Percentiles rank a stretch among this genome's conserved stretches.
Conservation (phyloP, 148 eudicot species). For the Vaccinium macrocarpon region DNA sequence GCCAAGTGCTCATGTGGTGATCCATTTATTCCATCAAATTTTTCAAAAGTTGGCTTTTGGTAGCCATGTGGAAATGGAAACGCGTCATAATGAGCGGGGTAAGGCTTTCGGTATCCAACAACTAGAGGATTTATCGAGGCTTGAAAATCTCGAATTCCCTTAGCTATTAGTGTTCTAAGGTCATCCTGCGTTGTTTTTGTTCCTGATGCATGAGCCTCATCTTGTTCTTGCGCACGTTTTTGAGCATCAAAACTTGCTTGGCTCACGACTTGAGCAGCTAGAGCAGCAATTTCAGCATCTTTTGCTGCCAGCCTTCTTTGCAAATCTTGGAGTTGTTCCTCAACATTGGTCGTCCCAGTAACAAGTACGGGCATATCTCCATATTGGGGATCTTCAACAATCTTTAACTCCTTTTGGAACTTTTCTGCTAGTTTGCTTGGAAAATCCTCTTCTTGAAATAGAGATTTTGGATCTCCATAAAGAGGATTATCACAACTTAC, state of each 20-base stretch:
- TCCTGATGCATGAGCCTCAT: background rate
- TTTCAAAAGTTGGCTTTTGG: background rate
- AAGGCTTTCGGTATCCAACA: background rate
- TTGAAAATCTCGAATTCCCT: conserved; percentile 7
- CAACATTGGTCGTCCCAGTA: background rate
- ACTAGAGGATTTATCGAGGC: background rate
- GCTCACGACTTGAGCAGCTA: background rate
- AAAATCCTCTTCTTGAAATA: background rate
- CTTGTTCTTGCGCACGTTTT: background rate
- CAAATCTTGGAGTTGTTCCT: background rate
- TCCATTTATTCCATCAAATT: background rate
- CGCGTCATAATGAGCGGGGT: background rate
- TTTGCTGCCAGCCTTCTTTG: background rate
- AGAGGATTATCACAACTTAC: background rate
- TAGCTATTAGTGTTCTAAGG: background rate
- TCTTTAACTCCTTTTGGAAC: background rate
- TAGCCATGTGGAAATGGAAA: background rate
- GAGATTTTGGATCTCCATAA: background rate
- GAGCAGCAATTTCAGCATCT: background rate
- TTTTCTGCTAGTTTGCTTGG: background rate
- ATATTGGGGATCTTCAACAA: background rate
- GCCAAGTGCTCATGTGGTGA: conserved; percentile 8
- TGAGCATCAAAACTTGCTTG: background rate
- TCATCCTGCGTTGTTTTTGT: background rate
- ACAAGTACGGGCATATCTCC: background rate